Percentiles rank a stretch among this genome's conserved stretches.
phyloP scores from a whole-genome alignment of 441 rosid genomes.

The Theobroma grandiflorum region DNA sequence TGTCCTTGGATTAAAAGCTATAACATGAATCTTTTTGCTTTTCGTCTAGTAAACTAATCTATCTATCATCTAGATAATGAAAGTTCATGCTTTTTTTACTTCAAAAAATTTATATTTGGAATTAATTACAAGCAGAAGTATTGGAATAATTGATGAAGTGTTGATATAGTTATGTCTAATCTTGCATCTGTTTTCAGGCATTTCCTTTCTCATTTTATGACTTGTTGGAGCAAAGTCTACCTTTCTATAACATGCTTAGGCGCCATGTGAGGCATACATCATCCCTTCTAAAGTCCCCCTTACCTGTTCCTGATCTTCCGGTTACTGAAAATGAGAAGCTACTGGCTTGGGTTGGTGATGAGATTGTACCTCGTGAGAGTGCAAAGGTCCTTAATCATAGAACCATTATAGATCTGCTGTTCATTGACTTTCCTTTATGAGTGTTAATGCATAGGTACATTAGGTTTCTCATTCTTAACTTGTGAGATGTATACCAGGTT shows the following conservation, averaged over 20 bases:
- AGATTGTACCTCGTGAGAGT: conserved; percentile 81
- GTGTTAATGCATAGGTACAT: neutral
- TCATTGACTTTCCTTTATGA: neutral
- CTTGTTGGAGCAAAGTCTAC: conserved; percentile 82
- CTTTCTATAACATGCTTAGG: conserved; percentile 79
- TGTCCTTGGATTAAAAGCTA: neutral
- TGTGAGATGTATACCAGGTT: conserved; percentile 53
- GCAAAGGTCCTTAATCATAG: conserved; percentile 66
- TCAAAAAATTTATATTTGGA: neutral
- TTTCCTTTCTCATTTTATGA: conserved; percentile 66
- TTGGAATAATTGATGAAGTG: neutral
- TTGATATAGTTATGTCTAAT: conserved; percentile 22
- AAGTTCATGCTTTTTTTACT: neutral
- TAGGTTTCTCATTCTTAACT: conserved; percentile 24
- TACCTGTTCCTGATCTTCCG: conserved; percentile 74
- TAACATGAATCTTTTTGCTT: neutral
- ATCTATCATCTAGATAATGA: neutral
- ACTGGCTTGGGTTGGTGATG: conserved; percentile 93
- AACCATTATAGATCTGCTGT: conserved; percentile 20
- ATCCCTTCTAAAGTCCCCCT: conserved; percentile 53
- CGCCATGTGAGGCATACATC: conserved; percentile 54
- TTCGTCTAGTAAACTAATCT: conserved; percentile 10
- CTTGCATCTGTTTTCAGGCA: conserved; percentile 52
- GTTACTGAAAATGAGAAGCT: conserved; percentile 81
- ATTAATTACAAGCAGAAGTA: neutral